Base-by-base conservation (phyloP, 768 basidiomycete genomes). In the Sistotremastrum niveocremeum region DNA sequence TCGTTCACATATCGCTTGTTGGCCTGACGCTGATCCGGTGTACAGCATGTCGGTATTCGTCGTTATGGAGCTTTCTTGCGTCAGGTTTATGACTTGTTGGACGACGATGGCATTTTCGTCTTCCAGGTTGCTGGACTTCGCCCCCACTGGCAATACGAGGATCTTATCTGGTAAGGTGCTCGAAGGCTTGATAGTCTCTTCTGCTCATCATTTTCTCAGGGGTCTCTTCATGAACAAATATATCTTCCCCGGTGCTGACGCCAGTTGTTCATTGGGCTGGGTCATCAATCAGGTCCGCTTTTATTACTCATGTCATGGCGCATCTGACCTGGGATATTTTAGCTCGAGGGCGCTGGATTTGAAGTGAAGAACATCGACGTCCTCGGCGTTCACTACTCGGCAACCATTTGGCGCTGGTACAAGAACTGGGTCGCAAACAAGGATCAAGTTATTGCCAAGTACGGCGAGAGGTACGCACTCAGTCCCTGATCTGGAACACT, bases 211-310 rank as follows among this genome's bases (percentile, higher is more conserved):
- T 31, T 2, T 36, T 4, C 34, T 4, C 37, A 84, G 83, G 86
- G 91, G 90, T 53, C 72, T 93, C 28, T 94, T 93, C 71, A 93
- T 93, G 89, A 93, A 87, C 76, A 91, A 91, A 58, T 98, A 99
- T 54, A 67, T 99, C 60, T 99, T 99, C 81, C 94, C 95, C 39
- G 94, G 94, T 59, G 95, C 94, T 3, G 95, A 99, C 56, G 95
- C 95, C 0, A 88, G 83, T 2, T 89, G 89, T 62, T 87, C 93
- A 12, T 81, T 98, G 32, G 88, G 85, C 37, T 98, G 94, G 94
- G 90, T 95, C 46, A 73, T 99, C 49, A 74, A 67, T 51, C 72
- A 87, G 68, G 77, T 91, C 30, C 36, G 57, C 51, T 11, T 11
- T 20, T 35, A 34, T 6, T 47, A n/a, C 29, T 34, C 28, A 34